Evolutionary conservation across 1,139 yeast species (phyloP).

Genomic region (Wickerhamiella infanticola): DNA sequence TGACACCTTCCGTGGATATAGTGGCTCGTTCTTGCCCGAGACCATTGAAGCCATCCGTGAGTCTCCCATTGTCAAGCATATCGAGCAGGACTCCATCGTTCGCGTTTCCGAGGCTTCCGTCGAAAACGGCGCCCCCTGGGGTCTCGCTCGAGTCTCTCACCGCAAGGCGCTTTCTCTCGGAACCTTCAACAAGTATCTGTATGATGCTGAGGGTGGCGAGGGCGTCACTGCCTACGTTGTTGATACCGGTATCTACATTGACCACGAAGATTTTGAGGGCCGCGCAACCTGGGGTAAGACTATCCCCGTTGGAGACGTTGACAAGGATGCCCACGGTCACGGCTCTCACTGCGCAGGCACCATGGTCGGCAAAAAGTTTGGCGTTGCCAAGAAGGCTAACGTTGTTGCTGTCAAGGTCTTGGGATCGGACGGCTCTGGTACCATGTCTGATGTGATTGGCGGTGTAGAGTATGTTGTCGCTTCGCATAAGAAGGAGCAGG

Average conservation of each 20-base stretch:
- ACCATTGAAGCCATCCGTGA: conserved; percentile 53
- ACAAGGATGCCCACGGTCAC: conserved; percentile 87
- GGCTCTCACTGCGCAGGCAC: conserved; percentile 50
- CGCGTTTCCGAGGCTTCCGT: conserved; percentile 44
- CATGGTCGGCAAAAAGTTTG: conserved; percentile 42
- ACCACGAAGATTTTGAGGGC: conserved; percentile 74
- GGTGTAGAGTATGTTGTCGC: conserved; percentile 31
- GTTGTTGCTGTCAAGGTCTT: conserved; percentile 44
- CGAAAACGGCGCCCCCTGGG: conserved; percentile 86
- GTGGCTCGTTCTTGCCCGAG: conserved; percentile 60
- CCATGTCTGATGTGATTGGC: conserved; percentile 35
- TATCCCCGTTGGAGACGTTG: conserved; percentile 67
- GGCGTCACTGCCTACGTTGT: conserved; percentile 88
- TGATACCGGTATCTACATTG: conserved; percentile 80
- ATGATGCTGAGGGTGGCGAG: conserved; percentile 70
- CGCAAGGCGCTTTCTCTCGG: conserved; percentile 43
- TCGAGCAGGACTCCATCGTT: conserved; percentile 72
- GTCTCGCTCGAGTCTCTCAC: conserved; percentile 84
- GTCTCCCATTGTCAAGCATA: conserved; percentile 37
- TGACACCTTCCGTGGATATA: conserved; percentile 34
- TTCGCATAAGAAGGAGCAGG: conserved; percentile 24
- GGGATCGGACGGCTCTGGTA: conserved; percentile 34
- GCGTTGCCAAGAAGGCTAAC: conserved; percentile 49
- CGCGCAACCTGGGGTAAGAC: conserved; percentile 94
- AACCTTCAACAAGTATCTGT: conserved; percentile 72